phyloP scores from a whole-genome alignment of 2,329 filamentous ascomycete species.

The Phyllosticta citribraziliensis region DNA sequence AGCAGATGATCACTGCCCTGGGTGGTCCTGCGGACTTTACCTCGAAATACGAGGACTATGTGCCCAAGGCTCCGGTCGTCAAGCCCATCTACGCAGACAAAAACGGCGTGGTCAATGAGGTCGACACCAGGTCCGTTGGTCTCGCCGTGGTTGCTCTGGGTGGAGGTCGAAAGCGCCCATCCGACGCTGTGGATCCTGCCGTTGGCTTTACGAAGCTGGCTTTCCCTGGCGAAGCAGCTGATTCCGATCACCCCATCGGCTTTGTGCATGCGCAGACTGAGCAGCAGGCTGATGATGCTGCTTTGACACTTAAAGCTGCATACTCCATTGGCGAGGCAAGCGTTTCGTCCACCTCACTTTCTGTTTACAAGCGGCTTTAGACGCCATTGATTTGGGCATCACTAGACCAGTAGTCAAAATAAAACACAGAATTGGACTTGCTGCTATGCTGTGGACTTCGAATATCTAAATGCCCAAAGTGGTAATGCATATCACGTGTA shows the following conservation, averaged over 20 bases:
- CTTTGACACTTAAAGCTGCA: conserved; percentile 5
- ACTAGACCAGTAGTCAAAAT: neutral
- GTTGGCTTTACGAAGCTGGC: conserved; percentile 6
- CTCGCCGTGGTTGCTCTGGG: conserved; percentile 9
- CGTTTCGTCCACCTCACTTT: neutral
- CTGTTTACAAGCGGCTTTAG: neutral
- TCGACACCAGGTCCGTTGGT: conserved; percentile 6
- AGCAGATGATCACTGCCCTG: conserved; percentile 1
- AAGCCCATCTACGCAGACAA: conserved; percentile 1
- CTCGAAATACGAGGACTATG: neutral
- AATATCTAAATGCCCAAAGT: neutral
- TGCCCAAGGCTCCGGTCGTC: neutral
- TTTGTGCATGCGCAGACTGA: conserved; percentile 5
- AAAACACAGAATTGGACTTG: neutral
- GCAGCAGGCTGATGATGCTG: conserved; percentile 1
- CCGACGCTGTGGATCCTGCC: conserved; percentile 4
- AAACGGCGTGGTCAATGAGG: conserved; percentile 1
- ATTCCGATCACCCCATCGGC: neutral
- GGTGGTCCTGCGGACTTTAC: conserved; percentile 6
- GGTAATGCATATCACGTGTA: neutral
- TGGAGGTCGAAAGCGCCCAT: conserved; percentile 3
- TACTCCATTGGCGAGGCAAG: neutral
- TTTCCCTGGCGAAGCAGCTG: conserved; percentile 3
- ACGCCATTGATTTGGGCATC: neutral
- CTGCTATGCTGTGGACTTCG: neutral